These are phyloP conservation scores for Calonectria multiphialidica DNA, from an alignment of 2,329 filamentous ascomycete species.

Conservation along the genomic window DNA sequence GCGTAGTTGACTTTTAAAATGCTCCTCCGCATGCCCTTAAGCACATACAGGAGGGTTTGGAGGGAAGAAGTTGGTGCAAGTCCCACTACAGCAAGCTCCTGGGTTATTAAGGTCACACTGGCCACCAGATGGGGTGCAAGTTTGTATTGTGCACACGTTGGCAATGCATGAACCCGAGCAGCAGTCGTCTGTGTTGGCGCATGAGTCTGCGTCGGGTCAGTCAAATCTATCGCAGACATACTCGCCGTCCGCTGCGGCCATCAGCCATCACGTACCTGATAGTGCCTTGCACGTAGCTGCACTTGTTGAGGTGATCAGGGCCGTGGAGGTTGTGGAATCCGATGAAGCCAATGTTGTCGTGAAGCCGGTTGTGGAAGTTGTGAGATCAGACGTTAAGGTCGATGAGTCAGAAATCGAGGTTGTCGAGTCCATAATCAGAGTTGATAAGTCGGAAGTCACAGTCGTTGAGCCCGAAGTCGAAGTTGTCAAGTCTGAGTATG, in stretches of 20 bases:
- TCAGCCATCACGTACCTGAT: neutral
- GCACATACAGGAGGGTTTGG: neutral
- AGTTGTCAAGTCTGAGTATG: neutral
- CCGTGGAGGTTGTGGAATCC: neutral
- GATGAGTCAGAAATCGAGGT: neutral
- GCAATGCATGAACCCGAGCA: neutral
- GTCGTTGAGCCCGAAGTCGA: neutral
- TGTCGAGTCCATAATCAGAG: neutral
- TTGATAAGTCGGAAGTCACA: neutral
- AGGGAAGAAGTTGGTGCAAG: neutral
- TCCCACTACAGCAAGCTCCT: neutral
- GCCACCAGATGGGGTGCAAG: neutral
- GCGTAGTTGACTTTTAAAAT: no score
- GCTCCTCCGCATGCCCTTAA: no score
- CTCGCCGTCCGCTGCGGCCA: neutral
- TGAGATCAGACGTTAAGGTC: neutral
- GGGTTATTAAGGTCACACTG: neutral
- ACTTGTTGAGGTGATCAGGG: neutral
- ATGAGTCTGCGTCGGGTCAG: neutral
- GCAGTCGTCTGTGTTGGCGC: neutral
- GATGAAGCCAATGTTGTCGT: neutral
- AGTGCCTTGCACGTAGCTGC: neutral
- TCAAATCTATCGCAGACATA: neutral
- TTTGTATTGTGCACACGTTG: neutral
- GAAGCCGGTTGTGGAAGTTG: neutral